A percentile compares a stretch with the other conserved stretches of the same genome.
These are phyloP conservation scores for Pigoraptor vietnamica DNA, from an alignment of 78 protist genomes.

Conservation along the genomic window DNA sequence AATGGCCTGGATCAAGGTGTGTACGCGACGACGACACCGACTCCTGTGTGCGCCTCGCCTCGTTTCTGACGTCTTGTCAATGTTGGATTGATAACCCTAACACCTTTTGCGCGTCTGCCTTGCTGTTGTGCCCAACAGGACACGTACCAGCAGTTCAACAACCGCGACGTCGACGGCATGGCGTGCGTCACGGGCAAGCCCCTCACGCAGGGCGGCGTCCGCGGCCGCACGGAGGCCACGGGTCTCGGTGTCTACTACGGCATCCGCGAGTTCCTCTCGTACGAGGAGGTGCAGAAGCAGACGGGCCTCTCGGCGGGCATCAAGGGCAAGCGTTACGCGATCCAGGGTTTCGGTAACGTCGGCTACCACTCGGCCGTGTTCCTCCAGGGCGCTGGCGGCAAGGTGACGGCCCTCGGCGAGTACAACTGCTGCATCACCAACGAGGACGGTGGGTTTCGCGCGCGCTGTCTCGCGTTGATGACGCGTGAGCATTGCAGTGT, in stretches of 20 bases:
- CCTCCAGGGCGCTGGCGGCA: slow-evolving; percentile 64
- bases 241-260: slow-evolving; percentile 88
- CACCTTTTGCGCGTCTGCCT: no score
- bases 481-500: no score
- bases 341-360: slow-evolving; percentile 89
- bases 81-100: no score
- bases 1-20: slow-evolving; percentile 82
- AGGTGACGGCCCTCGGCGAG: slow-evolving; percentile 75
- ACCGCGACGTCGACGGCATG: slow-evolving; percentile 54
- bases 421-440: slow-evolving; percentile 68
- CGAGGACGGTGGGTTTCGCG: slow-evolving; percentile 28
- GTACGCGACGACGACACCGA: no score
- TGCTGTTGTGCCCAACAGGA: neutral
- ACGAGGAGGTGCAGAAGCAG: slow-evolving; percentile 51
- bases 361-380: slow-evolving; percentile 78
- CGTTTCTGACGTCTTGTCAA: no score
- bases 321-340: slow-evolving; percentile 50
- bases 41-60: neutral
- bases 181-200: slow-evolving; percentile 92
- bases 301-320: slow-evolving; percentile 64
- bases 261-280: slow-evolving; percentile 56
- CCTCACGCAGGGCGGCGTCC: slow-evolving; percentile 74
- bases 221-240: slow-evolving; percentile 91
- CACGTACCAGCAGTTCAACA: slow-evolving; percentile 64
- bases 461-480: neutral